Conservation (phyloP, 306 rosid genomes). For the Canavalia ensiformis region DNA sequence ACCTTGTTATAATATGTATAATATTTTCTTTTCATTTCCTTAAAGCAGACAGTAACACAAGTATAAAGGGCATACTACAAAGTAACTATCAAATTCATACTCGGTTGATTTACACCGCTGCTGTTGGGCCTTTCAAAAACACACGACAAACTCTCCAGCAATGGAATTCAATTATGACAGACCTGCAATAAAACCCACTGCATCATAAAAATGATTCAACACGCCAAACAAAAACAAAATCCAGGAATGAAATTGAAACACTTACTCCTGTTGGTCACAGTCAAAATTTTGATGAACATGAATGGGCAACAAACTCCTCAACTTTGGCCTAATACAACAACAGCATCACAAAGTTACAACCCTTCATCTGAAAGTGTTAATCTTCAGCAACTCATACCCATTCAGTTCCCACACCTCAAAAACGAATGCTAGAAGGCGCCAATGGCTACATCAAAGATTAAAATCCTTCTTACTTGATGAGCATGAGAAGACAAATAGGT, state of each 20-base stretch:
- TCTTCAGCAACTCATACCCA: conserved; percentile 1
- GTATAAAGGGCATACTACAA: background rate
- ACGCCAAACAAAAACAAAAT: background rate
- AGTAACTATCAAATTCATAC: background rate
- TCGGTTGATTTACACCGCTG: background rate
- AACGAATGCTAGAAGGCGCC: background rate
- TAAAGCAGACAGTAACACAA: background rate
- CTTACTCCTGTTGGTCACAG: background rate
- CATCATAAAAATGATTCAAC: background rate
- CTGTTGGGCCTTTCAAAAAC: background rate
- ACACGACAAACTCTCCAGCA: background rate
- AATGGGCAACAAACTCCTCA: conserved; percentile 12
- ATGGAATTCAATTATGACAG: background rate
- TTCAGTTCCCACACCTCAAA: background rate
- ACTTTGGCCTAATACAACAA: background rate
- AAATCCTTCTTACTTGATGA: background rate
- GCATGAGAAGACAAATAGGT: background rate
- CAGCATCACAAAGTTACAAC: background rate
- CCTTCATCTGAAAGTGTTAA: background rate
- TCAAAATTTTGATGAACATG: background rate
- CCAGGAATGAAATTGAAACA: background rate
- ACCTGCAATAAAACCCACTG: background rate
- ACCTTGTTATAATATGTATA: background rate
- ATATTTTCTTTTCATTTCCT: background rate
- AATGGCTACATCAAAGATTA: background rate